Percentiles rank a stretch among this genome's conserved stretches.
Conservation (phyloP, 495 filamentous ascomycete genomes). For the Xylaria palmicola region DNA sequence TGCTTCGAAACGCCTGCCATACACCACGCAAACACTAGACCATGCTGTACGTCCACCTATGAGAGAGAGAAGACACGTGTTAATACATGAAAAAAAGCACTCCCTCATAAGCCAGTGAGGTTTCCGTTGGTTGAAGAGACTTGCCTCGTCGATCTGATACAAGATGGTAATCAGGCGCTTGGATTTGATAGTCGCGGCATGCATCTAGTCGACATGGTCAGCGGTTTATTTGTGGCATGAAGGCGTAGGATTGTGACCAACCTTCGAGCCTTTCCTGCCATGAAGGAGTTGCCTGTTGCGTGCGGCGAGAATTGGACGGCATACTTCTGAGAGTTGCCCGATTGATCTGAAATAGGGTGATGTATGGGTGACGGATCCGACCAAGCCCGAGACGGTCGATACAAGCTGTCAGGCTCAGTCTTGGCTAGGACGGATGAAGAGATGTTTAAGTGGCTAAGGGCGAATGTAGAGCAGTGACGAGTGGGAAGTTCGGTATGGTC, state of each 20-base stretch:
- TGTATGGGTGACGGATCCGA: not conserved
- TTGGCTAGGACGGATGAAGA: not conserved
- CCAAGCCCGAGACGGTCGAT: not conserved
- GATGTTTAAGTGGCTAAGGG: not conserved
- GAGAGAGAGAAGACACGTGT: not conserved
- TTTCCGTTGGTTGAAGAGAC: constrained; percentile 19
- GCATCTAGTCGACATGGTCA: constrained; percentile 48
- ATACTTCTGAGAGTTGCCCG: constrained; percentile 20
- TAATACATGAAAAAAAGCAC: constrained; percentile 9
- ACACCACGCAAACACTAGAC: constrained; percentile 70
- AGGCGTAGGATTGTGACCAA: constrained; percentile 8
- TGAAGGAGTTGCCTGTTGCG: constrained; percentile 19
- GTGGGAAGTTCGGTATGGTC: constrained; percentile 16
- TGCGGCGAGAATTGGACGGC: constrained; percentile 26
- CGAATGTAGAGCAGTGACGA: constrained; percentile 10
- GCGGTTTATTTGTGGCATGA: constrained; percentile 3
- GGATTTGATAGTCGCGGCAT: constrained; percentile 56
- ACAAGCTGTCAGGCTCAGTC: not conserved
- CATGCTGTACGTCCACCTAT: constrained; percentile 90
- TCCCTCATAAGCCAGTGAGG: not conserved
- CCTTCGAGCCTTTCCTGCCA: constrained; percentile 41
- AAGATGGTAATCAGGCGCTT: constrained; percentile 64
- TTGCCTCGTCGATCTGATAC: constrained; percentile 79
- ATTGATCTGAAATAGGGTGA: constrained; percentile 8
- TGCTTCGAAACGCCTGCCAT: constrained; percentile 56